These are phyloP conservation scores for Agaricus blazei DNA, from an alignment of 768 basidiomycete species.

Conservation along the genomic window DNA sequence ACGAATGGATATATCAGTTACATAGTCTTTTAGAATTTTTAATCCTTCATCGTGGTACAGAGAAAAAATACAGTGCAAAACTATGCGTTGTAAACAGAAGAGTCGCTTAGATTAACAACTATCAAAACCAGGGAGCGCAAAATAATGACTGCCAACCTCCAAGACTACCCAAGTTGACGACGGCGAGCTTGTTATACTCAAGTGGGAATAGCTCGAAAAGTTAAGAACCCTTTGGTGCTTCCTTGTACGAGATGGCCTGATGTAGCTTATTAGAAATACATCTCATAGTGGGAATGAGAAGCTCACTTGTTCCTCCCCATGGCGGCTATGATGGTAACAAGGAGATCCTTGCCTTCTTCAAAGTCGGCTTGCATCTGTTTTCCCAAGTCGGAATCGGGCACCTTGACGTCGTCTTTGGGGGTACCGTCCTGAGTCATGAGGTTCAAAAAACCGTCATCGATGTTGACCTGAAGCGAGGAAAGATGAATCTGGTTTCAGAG, in stretches of 20 bases:
- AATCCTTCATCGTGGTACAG: slow-evolving; percentile 9
- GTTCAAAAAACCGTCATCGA: slow-evolving; percentile 95
- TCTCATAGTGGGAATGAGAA: neutral
- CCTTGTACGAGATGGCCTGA: slow-evolving; percentile 82
- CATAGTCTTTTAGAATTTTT: neutral
- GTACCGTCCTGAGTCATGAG: slow-evolving; percentile 79
- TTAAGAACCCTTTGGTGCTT: slow-evolving; percentile 66
- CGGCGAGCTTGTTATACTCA: slow-evolving; percentile 63
- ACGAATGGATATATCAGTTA: neutral
- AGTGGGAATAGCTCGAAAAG: slow-evolving; percentile 48
- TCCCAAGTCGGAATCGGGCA: slow-evolving; percentile 86
- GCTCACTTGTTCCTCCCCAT: slow-evolving; percentile 87
- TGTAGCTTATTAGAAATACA: neutral
- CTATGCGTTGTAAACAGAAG: neutral
- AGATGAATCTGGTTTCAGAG: slow-evolving; percentile 4
- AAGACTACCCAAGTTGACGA: slow-evolving; percentile 43
- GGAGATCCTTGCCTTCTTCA: slow-evolving; percentile 82
- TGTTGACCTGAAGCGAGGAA: slow-evolving; percentile 57
- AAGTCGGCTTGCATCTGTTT: slow-evolving; percentile 62
- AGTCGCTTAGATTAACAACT: slow-evolving; percentile 6
- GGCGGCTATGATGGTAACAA: slow-evolving; percentile 81
- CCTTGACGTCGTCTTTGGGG: slow-evolving; percentile 89
- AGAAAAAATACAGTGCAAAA: slow-evolving; percentile 8
- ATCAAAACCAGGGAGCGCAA: slow-evolving; percentile 8
- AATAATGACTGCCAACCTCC: neutral